These are phyloP conservation scores for Solanum corneliomulleri DNA, from an alignment of 257 asterid species.

Conservation along the genomic window DNA sequence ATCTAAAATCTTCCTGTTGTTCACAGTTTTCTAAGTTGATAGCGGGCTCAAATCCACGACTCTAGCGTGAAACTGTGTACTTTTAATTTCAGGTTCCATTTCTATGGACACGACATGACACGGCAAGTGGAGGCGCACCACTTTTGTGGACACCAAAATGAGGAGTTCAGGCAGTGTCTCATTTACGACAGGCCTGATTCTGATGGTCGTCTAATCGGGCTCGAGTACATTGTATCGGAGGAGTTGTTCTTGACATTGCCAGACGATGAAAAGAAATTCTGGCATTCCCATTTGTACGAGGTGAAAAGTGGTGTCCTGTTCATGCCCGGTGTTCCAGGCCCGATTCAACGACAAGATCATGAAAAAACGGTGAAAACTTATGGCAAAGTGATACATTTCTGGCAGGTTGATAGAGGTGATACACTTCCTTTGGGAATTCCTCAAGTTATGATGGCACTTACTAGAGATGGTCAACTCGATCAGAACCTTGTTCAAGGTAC, in stretches of 20 bases:
- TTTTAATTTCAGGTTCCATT: constrained; percentile 44
- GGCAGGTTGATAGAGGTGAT: constrained; percentile 87
- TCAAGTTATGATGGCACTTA: constrained; percentile 83
- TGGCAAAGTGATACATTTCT: constrained; percentile 67
- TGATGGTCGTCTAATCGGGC: constrained; percentile 61
- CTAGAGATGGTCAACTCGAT: constrained; percentile 69
- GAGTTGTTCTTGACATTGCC: constrained; percentile 58
- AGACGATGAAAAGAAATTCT: constrained; percentile 60
- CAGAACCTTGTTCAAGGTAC: constrained; percentile 50
- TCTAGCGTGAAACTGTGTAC: not conserved
- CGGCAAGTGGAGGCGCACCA: constrained; percentile 97
- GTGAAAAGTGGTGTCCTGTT: constrained; percentile 80
- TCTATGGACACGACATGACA: constrained; percentile 81
- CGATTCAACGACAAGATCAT: constrained; percentile 56
- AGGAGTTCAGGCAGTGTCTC: constrained; percentile 80
- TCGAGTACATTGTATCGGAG: constrained; percentile 60
- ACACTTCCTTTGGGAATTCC: constrained; percentile 70
- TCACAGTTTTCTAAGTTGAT: too few relatives aligned
- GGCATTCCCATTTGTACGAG: constrained; percentile 89
- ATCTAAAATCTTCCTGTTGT: too few relatives aligned
- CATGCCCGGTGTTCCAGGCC: constrained; percentile 68
- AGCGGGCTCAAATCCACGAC: not conserved
- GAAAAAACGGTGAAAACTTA: constrained; percentile 58
- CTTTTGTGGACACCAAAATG: constrained; percentile 66
- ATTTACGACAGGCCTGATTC: constrained; percentile 63